A percentile compares a stretch with the other conserved stretches of the same genome.
Evolutionary conservation across 139 green algal genomes (phyloP).

Genomic region (Zygnema circumcarinatum): DNA sequence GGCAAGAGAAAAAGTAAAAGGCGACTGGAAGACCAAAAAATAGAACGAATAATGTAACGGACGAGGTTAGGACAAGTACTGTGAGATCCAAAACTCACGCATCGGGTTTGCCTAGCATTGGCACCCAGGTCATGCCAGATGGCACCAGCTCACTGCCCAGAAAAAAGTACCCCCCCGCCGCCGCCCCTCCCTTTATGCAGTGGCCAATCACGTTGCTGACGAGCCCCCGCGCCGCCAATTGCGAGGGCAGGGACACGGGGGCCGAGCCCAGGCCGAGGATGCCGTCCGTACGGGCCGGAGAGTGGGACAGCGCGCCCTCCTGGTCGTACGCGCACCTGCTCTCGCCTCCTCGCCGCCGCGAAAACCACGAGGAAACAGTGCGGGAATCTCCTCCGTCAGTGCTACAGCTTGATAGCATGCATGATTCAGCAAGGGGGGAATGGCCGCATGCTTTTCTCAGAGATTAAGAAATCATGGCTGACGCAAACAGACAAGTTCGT

Average conservation of each 20-base stretch:
- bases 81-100: not conserved
- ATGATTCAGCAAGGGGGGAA: too few relatives aligned
- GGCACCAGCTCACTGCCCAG: not conserved
- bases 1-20: too few relatives aligned
- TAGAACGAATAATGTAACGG: too few relatives aligned
- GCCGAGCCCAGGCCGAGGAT: conserved; percentile 14
- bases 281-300: conserved; percentile 7
- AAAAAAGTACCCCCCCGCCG: conserved; percentile 8
- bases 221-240: not conserved
- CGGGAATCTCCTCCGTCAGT: too few relatives aligned
- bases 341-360: too few relatives aligned
- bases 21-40: too few relatives aligned
- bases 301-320: conserved; percentile 11
- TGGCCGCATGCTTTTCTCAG: too few relatives aligned
- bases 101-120: not conserved
- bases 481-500: too few relatives aligned
- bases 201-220: conserved; percentile 23
- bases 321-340: conserved; percentile 32
- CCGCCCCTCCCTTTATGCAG: not conserved
- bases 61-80: too few relatives aligned
- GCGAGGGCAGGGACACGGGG: conserved; percentile 10
- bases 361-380: too few relatives aligned
- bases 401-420: too few relatives aligned
- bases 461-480: too few relatives aligned
- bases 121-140: not conserved